These are phyloP conservation scores for Lagenaria siceraria DNA, from an alignment of 306 rosid species.

Conservation along the genomic window DNA sequence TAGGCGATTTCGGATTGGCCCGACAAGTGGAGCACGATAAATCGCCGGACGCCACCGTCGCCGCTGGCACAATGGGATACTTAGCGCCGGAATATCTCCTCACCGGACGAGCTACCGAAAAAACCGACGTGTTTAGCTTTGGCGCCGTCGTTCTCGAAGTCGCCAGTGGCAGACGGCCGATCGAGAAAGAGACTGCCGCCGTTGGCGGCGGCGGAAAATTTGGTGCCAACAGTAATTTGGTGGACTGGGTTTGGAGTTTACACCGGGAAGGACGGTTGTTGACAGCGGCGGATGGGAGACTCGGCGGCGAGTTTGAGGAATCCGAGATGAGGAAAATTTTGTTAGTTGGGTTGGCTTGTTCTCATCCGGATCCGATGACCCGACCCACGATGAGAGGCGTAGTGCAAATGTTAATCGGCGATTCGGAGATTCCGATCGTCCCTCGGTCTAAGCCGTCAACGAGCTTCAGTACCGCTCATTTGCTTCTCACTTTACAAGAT, in stretches of 20 bases:
- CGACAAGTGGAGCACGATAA: constrained; percentile 93
- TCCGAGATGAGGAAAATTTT: constrained; percentile 59
- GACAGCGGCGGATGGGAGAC: constrained; percentile 52
- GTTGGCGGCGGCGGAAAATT: constrained; percentile 29
- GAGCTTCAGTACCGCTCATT: constrained; percentile 57
- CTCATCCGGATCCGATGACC: constrained; percentile 64
- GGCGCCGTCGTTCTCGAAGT: constrained; percentile 97
- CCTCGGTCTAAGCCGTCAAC: constrained; percentile 65
- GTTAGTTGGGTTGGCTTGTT: constrained; percentile 69
- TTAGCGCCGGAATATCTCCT: constrained; percentile 87
- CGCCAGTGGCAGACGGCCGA: constrained; percentile 83
- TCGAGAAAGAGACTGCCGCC: constrained; percentile 43
- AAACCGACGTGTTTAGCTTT: constrained; percentile 84
- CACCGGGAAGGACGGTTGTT: constrained; percentile 64
- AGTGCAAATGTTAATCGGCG: constrained; percentile 83
- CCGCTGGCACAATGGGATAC: constrained; percentile 99
- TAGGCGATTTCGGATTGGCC: constrained; percentile 91
- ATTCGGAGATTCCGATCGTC: constrained; percentile 71
- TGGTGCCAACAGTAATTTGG: constrained; percentile 55
- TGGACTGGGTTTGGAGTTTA: constrained; percentile 94
- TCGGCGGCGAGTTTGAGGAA: constrained; percentile 48
- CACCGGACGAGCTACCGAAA: constrained; percentile 83
- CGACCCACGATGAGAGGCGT: constrained; percentile 81
- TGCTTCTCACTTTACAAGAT: constrained; percentile 64
- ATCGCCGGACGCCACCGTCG: constrained; percentile 92